phyloP scores from a whole-genome alignment of 129 eudicot species.

The Pseudognaphalium luteoalbum region DNA sequence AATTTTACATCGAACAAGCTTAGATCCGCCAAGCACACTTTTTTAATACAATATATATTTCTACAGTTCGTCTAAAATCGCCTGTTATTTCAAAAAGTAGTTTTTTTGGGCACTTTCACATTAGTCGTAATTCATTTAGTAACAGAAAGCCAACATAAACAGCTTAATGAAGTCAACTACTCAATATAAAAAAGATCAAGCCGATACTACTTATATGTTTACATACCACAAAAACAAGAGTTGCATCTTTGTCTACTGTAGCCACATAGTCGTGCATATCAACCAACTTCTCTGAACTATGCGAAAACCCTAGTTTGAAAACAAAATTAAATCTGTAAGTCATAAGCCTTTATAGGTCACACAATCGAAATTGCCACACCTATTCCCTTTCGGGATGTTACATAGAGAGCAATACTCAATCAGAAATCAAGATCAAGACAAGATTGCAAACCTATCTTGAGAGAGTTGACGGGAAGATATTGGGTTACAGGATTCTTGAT shows the following conservation, averaged over 20 bases:
- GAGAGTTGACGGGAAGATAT: conserved; percentile 76
- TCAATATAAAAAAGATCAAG: neutral
- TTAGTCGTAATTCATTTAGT: neutral
- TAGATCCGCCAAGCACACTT: too few species aligned
- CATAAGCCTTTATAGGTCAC: neutral
- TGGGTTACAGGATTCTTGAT: conserved; percentile 94
- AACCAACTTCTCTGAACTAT: conserved; percentile 87
- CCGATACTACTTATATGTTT: neutral
- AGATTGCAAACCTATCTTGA: conserved; percentile 64
- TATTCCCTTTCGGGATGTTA: neutral
- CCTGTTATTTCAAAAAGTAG: neutral
- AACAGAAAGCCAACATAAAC: neutral
- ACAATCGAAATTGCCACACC: neutral
- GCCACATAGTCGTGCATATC: conserved; percentile 74
- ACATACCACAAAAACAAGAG: conserved; percentile 91
- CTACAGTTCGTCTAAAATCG: neutral
- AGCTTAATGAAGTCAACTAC: neutral
- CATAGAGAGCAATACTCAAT: neutral
- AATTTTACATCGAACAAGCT: neutral
- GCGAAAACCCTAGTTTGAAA: conserved; percentile 76
- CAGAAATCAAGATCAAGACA: neutral
- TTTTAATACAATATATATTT: neutral
- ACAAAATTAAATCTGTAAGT: conserved; percentile 16
- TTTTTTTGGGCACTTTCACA: neutral
- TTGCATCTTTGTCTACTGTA: conserved; percentile 55